Evolutionary conservation across 345 rosid genomes (phyloP), one percentile per base, ranked within the genome.

Genomic region (Sisymbrium altissimum): DNA sequence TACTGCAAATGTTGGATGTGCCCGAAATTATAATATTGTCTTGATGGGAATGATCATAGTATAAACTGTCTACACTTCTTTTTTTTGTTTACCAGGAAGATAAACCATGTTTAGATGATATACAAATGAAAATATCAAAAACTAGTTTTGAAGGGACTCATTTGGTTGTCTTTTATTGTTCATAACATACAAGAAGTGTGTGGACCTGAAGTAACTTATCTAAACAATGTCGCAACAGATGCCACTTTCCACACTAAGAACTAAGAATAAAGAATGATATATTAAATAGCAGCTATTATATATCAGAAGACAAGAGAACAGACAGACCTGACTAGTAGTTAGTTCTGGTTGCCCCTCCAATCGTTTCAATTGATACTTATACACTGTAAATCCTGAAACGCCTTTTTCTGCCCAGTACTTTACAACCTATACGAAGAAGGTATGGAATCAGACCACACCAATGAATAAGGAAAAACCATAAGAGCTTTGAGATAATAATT

Each of bases 351-450:
- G 99, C 32, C 92, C 96, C 53, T 83, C 86, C 48, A 85, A 32
- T 55, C 97, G 83, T 76, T 77, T 83, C 66, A 95, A 81, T 9
- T 76, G 82, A 80, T 71, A 95, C 72, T 92, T 92, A 79, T 58
- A 95, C 64, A 95, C 98, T 19, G 92, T 92, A 64, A 78, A 95
- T 66, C 99, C 99, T 71, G 98, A 95, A 69, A 90, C 69, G 6
- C 98, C 98, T 68, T 92, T 87, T 53, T 92, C 92, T 0, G 94
- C 94, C 97, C 98, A 92, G 78, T 79, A 90, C 56, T 86, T 66
- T 64, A 75, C 83, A 79, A 92, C 99, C 98, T 92, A 71, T 67
- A 75, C 25, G n/a, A 57, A 67, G 48, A 36, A 49, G n/a, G 62
- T 33, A 75, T n/a, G 62, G 13, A 76, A 52, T 30, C 45, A 44